These are phyloP conservation scores for Candida ascalaphidarum DNA, from an alignment of 805 yeast genomes.

Conservation along the genomic window DNA sequence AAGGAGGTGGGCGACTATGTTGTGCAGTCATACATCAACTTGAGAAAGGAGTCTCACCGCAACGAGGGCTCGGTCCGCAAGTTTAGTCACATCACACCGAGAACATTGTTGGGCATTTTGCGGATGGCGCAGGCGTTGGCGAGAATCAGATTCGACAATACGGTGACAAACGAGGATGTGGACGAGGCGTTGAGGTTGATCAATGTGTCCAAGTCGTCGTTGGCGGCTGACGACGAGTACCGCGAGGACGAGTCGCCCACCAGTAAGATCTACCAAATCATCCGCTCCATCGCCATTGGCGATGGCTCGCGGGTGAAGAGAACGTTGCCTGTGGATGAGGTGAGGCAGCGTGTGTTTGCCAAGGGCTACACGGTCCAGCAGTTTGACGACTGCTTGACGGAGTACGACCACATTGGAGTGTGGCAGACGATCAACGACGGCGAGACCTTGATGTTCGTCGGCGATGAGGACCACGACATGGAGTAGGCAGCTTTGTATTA, in stretches of 20 bases:
- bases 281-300: constrained; percentile 47
- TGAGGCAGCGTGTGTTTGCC: constrained; percentile 59
- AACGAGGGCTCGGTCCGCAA: constrained; percentile 70
- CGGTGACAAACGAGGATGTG: constrained; percentile 71
- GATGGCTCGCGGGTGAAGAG: constrained; percentile 14
- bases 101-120: constrained; percentile 84
- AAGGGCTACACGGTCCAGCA: constrained; percentile 81
- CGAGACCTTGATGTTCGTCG: constrained; percentile 50
- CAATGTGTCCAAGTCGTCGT: constrained; percentile 80
- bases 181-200: constrained; percentile 90
- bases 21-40: constrained; percentile 74
- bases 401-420: constrained; percentile 62
- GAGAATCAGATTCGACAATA: constrained; percentile 69
- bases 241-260: constrained; percentile 59
- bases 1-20: constrained; percentile 80
- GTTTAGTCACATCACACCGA: constrained; percentile 89
- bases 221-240: constrained; percentile 43
- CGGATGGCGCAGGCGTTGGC: constrained; percentile 95
- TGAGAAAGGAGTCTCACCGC: constrained; percentile 85
- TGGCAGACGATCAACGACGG: constrained; percentile 75
- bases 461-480: constrained; percentile 27
- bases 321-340: constrained; percentile 32
- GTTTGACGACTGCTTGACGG: constrained; percentile 64
- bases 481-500: neutral
- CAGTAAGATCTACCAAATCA: constrained; percentile 64